Evolutionary conservation across 306 rosid species (phyloP).

Genomic region (Malus fusca): DNA sequence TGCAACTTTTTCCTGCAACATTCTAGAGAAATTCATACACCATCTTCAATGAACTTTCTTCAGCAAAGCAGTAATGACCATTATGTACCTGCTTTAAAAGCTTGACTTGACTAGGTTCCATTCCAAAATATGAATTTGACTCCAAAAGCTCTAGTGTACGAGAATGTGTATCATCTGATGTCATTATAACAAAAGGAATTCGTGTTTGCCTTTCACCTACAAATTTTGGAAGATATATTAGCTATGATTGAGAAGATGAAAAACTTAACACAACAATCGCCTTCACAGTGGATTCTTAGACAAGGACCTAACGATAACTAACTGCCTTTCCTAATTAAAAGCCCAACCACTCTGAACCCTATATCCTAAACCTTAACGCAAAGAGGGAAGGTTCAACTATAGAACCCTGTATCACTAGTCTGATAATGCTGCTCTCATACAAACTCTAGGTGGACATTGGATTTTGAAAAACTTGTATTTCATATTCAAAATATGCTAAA

Average conservation of each 20-base stretch:
- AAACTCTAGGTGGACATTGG: background rate
- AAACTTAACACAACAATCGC: background rate
- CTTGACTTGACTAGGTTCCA: slow-evolving; percentile 82
- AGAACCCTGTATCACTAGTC: background rate
- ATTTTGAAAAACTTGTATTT: background rate
- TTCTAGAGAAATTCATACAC: slow-evolving; percentile 3
- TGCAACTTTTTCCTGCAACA: slow-evolving; percentile 91
- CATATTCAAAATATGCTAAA: background rate
- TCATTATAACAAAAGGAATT: slow-evolving; percentile 88
- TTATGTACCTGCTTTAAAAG: slow-evolving; percentile 83
- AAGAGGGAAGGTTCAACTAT: too few species aligned
- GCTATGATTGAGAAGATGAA: background rate
- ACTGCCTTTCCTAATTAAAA: background rate
- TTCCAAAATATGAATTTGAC: slow-evolving; percentile 84
- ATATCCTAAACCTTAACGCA: background rate
- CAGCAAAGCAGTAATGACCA: slow-evolving; percentile 3
- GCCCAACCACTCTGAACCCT: background rate
- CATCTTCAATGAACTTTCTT: slow-evolving; percentile 14
- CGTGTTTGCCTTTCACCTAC: slow-evolving; percentile 42
- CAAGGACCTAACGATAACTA: background rate
- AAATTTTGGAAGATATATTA: slow-evolving; percentile 11
- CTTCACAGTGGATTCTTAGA: background rate
- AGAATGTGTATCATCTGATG: slow-evolving; percentile 91
- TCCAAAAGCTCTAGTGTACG: slow-evolving; percentile 61
- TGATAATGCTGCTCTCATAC: background rate